Base-by-base conservation (phyloP, 2,329 filamentous ascomycete species). In the Colletotrichum sp. region DNA sequence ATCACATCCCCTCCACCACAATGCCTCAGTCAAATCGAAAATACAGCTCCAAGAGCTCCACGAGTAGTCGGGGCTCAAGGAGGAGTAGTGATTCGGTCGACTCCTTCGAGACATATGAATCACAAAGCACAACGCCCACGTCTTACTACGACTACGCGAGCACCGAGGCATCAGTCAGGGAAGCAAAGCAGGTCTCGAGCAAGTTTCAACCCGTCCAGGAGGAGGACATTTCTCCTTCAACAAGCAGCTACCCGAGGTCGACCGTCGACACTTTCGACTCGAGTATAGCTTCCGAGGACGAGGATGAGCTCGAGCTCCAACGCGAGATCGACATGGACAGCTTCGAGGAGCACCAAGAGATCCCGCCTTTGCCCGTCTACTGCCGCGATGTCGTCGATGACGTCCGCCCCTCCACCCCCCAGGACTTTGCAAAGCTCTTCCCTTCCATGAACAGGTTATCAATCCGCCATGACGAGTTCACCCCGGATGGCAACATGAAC, bases 401-500 rank as follows among this genome's bases (percentile, higher is more conserved):
- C 78, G 92, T 94, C 38, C 90, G 95, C 32, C 91, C 96, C 13
- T 95, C 96, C 3, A 96, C 93, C 2, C 94, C 96, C 5, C 89
- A 93, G 74, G 93, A 96, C 79, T 99, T 99, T 83, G 93, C 93
- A 30, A 90, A 93, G 70, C 90, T 98, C 69, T 99, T 98, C 83
- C 96, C 97, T 13, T 98, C 96, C 10, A 90, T 93, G 79, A 92
- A 95, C 82, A 92, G 94, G 72, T 87, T 99, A 68, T 92, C 92
- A 43, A 95, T 99, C 81, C 92, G 94, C 32, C 96, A 99, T 82
- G 97, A 99, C 82, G 95, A 98, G 84, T 92, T 95, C 65, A 97
- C 96, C 0, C 86, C 93, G 6, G 96, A 99, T 83, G 96, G 96
- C 43, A 98, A 98, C 88, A 98, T 98, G 95, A 99, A 99, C 83